Evolutionary conservation across 345 rosid genomes (phyloP).

Genomic region (Mercurialis annua): DNA sequence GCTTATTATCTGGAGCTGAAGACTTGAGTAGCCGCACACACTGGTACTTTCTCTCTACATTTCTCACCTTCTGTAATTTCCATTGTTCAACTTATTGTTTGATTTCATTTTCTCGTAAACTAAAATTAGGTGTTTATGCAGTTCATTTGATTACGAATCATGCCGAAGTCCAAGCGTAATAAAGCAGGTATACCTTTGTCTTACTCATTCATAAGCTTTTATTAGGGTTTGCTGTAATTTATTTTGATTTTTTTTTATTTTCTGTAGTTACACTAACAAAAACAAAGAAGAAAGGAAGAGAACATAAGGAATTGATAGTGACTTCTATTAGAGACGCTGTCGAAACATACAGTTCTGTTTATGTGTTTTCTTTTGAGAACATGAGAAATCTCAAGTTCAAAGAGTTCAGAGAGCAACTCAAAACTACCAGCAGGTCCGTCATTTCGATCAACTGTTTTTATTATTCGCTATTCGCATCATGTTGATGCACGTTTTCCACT

Average conservation of each 20-base stretch:
- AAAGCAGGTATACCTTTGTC: slow-evolving; percentile 45
- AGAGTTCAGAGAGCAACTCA: slow-evolving; percentile 87
- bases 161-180: slow-evolving; percentile 98
- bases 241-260: not conserved
- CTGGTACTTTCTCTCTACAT: no score
- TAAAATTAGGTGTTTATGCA: no score
- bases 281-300: slow-evolving; percentile 95
- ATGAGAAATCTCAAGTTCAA: slow-evolving; percentile 94
- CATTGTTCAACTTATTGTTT: no score
- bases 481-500: not conserved
- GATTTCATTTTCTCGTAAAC: no score
- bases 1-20: no score
- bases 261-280: slow-evolving; percentile 79
- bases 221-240: not conserved
- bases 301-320: slow-evolving; percentile 69
- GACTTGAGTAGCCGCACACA: no score
- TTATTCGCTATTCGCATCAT: not conserved
- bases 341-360: slow-evolving; percentile 53
- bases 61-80: no score
- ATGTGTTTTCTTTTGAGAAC: slow-evolving; percentile 86
- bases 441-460: not conserved
- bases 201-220: not conserved
- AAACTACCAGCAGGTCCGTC: slow-evolving; percentile 55
- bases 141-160: slow-evolving; percentile 16
- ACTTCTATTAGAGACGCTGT: slow-evolving; percentile 68